These are phyloP conservation scores for Ceratocystis harringtonii DNA, from an alignment of 2,329 filamentous ascomycete species.

Conservation along the genomic window DNA sequence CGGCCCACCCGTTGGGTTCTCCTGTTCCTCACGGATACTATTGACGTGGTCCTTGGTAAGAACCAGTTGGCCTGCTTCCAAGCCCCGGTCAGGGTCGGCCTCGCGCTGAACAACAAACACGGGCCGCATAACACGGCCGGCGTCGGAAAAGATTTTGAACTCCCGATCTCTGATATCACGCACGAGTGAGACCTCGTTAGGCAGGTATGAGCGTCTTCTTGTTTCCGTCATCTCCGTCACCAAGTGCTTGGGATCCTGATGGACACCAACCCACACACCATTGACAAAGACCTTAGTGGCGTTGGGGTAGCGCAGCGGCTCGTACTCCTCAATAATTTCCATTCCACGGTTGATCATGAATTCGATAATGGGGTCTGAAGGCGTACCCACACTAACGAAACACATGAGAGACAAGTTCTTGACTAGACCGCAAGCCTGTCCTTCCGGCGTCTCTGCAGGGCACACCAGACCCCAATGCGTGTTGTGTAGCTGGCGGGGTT, in stretches of 20 bases:
- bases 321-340: slow-evolving; percentile 93
- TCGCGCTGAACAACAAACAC: slow-evolving; percentile 89
- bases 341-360: slow-evolving; percentile 95
- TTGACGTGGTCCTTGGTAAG: slow-evolving; percentile 73
- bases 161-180: slow-evolving; percentile 93
- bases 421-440: slow-evolving; percentile 93
- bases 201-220: slow-evolving; percentile 67
- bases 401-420: slow-evolving; percentile 98
- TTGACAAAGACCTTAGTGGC: slow-evolving; percentile 98
- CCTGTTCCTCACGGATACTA: slow-evolving; percentile 57
- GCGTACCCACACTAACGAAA: slow-evolving; percentile 89
- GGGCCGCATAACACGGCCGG: slow-evolving; percentile 84
- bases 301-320: slow-evolving; percentile 68
- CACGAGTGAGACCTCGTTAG: slow-evolving; percentile 85
- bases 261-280: slow-evolving; percentile 93
- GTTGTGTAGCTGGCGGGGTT: slow-evolving; percentile 94
- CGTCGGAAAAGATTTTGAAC: slow-evolving; percentile 97
- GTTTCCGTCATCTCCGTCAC: slow-evolving; percentile 65
- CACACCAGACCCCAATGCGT: slow-evolving; percentile 98
- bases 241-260: slow-evolving; percentile 73
- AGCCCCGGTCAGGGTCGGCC: slow-evolving; percentile 48
- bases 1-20: slow-evolving; percentile 43
- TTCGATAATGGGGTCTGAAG: slow-evolving; percentile 76
- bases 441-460: slow-evolving; percentile 93
- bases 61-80: slow-evolving; percentile 53